phyloP scores from a whole-genome alignment of 805 yeast species.

The Metschnikowia amazonensis region DNA sequence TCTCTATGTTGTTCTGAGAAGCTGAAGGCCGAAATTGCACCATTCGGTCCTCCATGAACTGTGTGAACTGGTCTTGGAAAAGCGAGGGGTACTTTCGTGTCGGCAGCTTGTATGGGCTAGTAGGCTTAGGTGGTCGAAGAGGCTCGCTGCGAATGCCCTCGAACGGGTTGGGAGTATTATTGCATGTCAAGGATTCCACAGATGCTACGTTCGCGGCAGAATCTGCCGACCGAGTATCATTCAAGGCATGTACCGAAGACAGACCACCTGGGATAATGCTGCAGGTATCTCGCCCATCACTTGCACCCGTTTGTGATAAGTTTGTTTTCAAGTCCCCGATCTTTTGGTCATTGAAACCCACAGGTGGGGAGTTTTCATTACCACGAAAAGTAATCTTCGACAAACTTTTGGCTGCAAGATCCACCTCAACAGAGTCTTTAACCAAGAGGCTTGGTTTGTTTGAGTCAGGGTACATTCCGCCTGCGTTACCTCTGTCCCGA shows the following conservation, averaged over 20 bases:
- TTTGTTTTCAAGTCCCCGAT: neutral
- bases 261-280: neutral
- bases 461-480: neutral
- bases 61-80: constrained; percentile 16
- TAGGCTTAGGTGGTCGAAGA: constrained; percentile 15
- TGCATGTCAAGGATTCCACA: neutral
- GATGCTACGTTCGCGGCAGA: neutral
- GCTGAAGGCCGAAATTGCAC: constrained; percentile 15
- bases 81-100: constrained; percentile 6
- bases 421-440: neutral
- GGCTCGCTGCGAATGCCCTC: constrained; percentile 13
- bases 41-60: constrained; percentile 17
- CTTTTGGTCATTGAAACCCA: neutral
- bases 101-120: constrained; percentile 7
- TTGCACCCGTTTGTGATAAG: neutral
- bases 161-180: constrained; percentile 12
- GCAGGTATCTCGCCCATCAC: neutral
- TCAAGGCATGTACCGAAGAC: neutral
- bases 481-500: neutral
- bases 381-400: neutral
- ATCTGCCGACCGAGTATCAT: neutral
- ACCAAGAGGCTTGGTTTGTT: neutral
- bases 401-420: neutral
- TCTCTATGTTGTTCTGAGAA: constrained; percentile 17
- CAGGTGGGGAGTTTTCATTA: neutral